A percentile compares a stretch with the other conserved stretches of the same genome.
Evolutionary conservation across 2,329 filamentous ascomycete genomes (phyloP).

Genomic region (Penicillium sclerotiorum): DNA sequence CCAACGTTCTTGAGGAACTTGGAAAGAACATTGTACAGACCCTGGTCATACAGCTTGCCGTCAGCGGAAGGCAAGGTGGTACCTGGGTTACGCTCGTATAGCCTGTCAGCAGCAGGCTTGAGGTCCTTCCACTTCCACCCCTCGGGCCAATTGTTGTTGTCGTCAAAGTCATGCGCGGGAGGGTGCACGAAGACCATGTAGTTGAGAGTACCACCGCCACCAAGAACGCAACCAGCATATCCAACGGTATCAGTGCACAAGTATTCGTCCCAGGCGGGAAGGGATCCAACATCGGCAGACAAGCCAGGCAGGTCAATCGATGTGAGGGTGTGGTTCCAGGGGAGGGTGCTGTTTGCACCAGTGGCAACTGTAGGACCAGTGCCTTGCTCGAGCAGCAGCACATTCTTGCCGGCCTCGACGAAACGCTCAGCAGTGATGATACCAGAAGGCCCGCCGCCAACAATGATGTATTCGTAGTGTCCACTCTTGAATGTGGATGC

Average conservation of each 20-base stretch:
- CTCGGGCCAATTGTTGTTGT: constrained; percentile 70
- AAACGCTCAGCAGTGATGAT: constrained; percentile 29
- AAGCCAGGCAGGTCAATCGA: constrained; percentile 31
- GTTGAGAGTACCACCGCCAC: constrained; percentile 33
- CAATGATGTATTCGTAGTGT: constrained; percentile 28
- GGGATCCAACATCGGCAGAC: constrained; percentile 26
- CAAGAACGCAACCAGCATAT: constrained; percentile 29
- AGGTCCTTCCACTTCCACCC: constrained; percentile 72
- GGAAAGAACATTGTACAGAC: constrained; percentile 66
- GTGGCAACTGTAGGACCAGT: constrained; percentile 27
- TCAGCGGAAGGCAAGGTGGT: constrained; percentile 68
- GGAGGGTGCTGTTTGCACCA: constrained; percentile 26
- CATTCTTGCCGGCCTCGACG: constrained; percentile 26
- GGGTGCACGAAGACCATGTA: constrained; percentile 42
- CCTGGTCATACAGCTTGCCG: constrained; percentile 66
- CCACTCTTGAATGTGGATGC: constrained; percentile 19
- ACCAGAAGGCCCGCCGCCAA: constrained; percentile 26
- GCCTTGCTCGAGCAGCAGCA: constrained; percentile 26
- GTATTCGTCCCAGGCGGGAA: constrained; percentile 24
- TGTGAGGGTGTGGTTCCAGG: constrained; percentile 26
- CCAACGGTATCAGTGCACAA: constrained; percentile 26
- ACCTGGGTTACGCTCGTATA: constrained; percentile 71
- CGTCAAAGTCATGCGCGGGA: constrained; percentile 67
- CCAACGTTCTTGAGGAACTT: constrained; percentile 61
- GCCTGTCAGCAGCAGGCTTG: constrained; percentile 59